Base-by-base conservation (phyloP, 768 basidiomycete genomes). In the Astraeus odoratus region DNA sequence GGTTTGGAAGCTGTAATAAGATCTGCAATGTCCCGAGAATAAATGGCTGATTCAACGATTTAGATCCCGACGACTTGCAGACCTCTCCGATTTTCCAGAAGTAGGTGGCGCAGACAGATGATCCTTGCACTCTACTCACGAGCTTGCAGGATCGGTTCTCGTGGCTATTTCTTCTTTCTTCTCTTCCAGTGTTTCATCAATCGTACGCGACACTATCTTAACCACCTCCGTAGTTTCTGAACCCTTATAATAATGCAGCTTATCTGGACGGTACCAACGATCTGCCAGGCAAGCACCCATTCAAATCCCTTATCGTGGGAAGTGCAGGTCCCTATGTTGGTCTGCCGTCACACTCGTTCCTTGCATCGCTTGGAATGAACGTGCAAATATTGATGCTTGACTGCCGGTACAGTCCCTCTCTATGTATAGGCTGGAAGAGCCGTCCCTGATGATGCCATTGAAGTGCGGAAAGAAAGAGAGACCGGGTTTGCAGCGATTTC, bases 141-240 rank as follows among this genome's bases (percentile, higher is more conserved):
- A n/a, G 23, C 39, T 51, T 42, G 36, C 48, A 89, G 85, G 7
- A 86, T 97, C 44, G 95, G 94, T 5, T 65, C 79, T 1, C 71
- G 86, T 52, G 90, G 83, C 18, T 96, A 93, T 66, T 94, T 94
- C 63, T 94, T 82, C 71, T 99, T 82, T 67, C 71, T 95, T 18
- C 72, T 99, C 1, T 98, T 99, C 72, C 95, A 99, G 54, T 89
- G 87, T 53, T 94, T 94, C 62, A 79, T 86, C 54, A 83, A 85
- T 51, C 77, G 87, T 86, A 54, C 43, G 76, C 42, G 12, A 33
- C 18, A 43, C 9, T 44, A 43, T 42, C 13, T 12, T 23, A 47
- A 41, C 46, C 18, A 16, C 39, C 25, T 36, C 46, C 31, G n/a
- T 42, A 16, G n/a, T 48, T 22, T 38, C 23, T 34, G 10, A 47